A percentile compares a stretch with the other conserved stretches of the same genome.
These are phyloP conservation scores for Nicotiana paniculata DNA, from an alignment of 257 asterid species.

Conservation along the genomic window DNA sequence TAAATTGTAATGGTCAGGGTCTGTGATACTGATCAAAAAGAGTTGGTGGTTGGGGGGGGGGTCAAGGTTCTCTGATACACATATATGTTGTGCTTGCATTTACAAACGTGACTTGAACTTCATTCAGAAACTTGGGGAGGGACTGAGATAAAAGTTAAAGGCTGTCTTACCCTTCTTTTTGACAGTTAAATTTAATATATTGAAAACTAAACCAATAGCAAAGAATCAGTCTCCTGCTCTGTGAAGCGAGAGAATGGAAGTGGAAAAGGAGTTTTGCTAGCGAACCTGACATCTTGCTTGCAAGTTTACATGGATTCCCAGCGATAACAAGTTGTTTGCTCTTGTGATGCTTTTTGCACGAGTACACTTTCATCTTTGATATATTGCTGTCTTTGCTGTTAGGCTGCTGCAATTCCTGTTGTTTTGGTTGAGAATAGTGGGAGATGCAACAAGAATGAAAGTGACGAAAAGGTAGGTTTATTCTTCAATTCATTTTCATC, in stretches of 20 bases:
- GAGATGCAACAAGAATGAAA: slow-evolving; percentile 86
- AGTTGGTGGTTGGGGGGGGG: background rate
- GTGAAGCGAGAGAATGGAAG: background rate
- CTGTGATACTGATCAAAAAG: background rate
- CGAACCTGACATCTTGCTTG: background rate
- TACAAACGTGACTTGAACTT: background rate
- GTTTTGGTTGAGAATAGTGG: slow-evolving; percentile 97
- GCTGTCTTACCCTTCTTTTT: background rate
- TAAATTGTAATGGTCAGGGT: background rate
- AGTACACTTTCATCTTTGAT: background rate
- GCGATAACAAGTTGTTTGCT: background rate
- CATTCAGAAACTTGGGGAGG: background rate
- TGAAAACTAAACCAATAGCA: background rate
- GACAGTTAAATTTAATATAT: background rate
- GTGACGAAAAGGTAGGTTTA: slow-evolving; percentile 72
- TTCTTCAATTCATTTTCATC: background rate
- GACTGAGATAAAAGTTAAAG: background rate
- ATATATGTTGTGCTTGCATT: background rate
- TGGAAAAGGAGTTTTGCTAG: background rate
- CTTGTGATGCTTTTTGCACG: background rate
- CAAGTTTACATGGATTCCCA: background rate
- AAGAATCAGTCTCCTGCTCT: background rate
- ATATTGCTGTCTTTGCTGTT: slow-evolving; percentile 12
- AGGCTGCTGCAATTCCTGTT: slow-evolving; percentile 62
- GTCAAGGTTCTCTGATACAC: background rate